These are phyloP conservation scores for Boletus subcaerulescens DNA, from an alignment of 768 basidiomycete species.

Conservation along the genomic window DNA sequence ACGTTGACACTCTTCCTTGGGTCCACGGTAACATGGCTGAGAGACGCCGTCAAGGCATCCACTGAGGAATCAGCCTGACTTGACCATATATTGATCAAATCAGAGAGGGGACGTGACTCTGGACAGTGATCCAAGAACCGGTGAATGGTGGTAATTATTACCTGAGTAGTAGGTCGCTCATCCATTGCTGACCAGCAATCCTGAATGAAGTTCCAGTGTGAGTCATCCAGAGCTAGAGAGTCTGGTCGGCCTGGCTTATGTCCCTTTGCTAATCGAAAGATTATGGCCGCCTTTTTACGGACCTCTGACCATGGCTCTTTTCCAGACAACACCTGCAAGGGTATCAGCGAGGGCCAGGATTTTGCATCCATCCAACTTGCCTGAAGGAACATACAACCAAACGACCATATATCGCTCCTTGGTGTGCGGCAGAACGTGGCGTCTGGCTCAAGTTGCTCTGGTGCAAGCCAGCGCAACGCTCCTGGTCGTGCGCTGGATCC, in stretches of 20 bases:
- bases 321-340: conserved; percentile 5
- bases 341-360: neutral
- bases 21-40: too few species aligned
- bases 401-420: conserved; percentile 14
- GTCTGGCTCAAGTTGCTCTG: neutral
- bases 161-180: neutral
- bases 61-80: too few species aligned
- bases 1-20: too few species aligned
- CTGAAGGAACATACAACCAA: conserved; percentile 28
- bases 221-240: neutral
- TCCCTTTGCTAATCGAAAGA: conserved; percentile 5
- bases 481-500: neutral
- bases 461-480: neutral
- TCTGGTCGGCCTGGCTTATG: conserved; percentile 1
- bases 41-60: too few species aligned
- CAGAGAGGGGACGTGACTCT: neutral
- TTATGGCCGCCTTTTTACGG: neutral
- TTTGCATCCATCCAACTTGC: conserved; percentile 2
- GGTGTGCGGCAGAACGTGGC: neutral
- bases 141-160: neutral
- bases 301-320: conserved; percentile 10
- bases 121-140: neutral
- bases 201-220: neutral
- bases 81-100: neutral
- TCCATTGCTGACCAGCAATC: neutral